phyloP scores from a whole-genome alignment of 768 basidiomycete species.

The Flagelloscypha sp. region DNA sequence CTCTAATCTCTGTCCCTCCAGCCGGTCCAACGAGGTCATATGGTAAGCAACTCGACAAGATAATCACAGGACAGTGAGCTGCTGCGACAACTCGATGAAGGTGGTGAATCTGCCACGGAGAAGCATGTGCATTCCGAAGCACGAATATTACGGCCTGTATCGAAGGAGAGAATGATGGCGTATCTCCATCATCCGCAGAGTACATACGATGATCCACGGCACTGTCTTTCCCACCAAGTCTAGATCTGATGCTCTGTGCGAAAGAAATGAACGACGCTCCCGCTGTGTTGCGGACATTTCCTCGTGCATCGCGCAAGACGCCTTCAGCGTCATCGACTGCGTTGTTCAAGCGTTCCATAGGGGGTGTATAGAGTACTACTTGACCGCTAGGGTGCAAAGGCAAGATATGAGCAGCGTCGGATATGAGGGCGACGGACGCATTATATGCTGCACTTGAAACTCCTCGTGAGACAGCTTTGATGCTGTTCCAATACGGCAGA shows the following conservation, averaged over 20 bases:
- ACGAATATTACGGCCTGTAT: slow-evolving; percentile 38
- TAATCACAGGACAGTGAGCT: slow-evolving; percentile 26
- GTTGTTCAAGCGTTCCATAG: slow-evolving; percentile 46
- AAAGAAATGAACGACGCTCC: slow-evolving; percentile 48
- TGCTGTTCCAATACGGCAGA: slow-evolving; percentile 19
- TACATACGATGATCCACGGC: slow-evolving; percentile 32
- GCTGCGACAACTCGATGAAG: slow-evolving; percentile 22
- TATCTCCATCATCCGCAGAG: slow-evolving; percentile 7
- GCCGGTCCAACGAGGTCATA: slow-evolving; percentile 42
- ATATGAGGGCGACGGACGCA: slow-evolving; percentile 38
- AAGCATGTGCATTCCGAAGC: slow-evolving; percentile 47
- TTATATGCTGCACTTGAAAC: slow-evolving; percentile 42
- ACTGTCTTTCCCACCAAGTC: slow-evolving; percentile 29
- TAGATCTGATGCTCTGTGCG: slow-evolving; percentile 27
- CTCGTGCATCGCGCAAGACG: slow-evolving; percentile 31
- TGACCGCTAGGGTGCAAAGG: slow-evolving; percentile 24
- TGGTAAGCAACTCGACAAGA: slow-evolving; percentile 58
- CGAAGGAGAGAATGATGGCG: slow-evolving; percentile 11
- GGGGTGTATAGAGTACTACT: slow-evolving; percentile 48
- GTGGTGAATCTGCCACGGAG: slow-evolving; percentile 42
- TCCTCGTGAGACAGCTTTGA: too few species aligned
- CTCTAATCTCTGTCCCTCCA: slow-evolving; percentile 16
- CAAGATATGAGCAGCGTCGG: slow-evolving; percentile 26
- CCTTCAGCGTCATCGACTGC: slow-evolving; percentile 54
- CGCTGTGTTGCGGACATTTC: slow-evolving; percentile 46